Conservation (phyloP, 2,329 filamentous ascomycete species). For the Aureobasidium lini region DNA sequence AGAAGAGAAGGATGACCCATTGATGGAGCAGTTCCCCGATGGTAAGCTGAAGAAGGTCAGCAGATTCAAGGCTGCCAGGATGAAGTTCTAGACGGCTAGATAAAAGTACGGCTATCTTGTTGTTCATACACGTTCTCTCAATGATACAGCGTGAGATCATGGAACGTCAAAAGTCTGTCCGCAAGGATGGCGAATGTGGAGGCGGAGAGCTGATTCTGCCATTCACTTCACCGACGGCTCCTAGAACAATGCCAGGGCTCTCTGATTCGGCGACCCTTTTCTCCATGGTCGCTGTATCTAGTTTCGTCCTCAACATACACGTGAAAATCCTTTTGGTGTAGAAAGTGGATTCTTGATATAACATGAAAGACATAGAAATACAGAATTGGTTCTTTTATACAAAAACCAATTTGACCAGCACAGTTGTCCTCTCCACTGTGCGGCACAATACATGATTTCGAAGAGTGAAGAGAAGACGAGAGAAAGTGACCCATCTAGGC, state of each 20-base stretch:
- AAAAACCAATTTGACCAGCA: not conserved
- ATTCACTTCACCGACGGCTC: slow-evolving; percentile 13
- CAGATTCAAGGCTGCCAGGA: slow-evolving; percentile 30
- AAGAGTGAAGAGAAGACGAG: slow-evolving; percentile 10
- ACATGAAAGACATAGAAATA: slow-evolving; percentile 7
- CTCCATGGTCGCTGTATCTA: slow-evolving; percentile 5
- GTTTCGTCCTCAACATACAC: slow-evolving; percentile 8
- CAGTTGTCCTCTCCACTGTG: not conserved
- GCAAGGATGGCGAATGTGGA: slow-evolving; percentile 5
- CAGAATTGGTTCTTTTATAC: not conserved
- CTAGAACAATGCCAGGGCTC: slow-evolving; percentile 18
- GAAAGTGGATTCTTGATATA: not conserved
- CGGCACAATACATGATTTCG: not conserved
- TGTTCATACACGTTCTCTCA: not conserved
- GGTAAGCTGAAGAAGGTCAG: slow-evolving; percentile 33
- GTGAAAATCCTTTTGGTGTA: not conserved
- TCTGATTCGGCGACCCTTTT: slow-evolving; percentile 17
- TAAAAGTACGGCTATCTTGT: not conserved
- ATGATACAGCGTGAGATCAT: not conserved
- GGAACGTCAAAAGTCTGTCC: slow-evolving; percentile 5
- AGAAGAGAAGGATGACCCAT: slow-evolving; percentile 54
- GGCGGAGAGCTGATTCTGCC: slow-evolving; percentile 9
- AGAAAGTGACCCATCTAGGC: not conserved
- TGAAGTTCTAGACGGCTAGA: slow-evolving; percentile 18
- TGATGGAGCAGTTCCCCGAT: slow-evolving; percentile 37